phyloP scores from a whole-genome alignment of 768 basidiomycete genomes.

The Omphalotus guepiniiformis region DNA sequence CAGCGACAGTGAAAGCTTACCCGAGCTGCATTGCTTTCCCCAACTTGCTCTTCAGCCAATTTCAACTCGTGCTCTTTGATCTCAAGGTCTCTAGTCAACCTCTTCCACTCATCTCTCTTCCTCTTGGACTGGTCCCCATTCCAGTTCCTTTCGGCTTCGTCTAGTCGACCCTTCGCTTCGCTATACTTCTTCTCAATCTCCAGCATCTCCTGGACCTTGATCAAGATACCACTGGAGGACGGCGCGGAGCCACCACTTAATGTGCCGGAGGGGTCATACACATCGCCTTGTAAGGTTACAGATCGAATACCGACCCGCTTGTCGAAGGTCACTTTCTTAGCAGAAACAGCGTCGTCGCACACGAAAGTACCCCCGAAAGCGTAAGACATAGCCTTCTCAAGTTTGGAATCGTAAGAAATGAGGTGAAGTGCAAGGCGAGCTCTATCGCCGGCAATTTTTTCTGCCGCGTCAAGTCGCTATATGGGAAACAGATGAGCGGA shows the following conservation, averaged over 20 bases:
- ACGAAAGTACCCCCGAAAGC: conserved; percentile 93
- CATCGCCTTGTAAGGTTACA: conserved; percentile 91
- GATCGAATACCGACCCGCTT: conserved; percentile 64
- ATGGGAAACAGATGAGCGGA: not conserved
- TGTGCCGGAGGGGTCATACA: conserved; percentile 94
- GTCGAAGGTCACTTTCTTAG: conserved; percentile 84
- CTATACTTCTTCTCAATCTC: conserved; percentile 58
- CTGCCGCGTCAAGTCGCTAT: conserved; percentile 76
- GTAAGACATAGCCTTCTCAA: conserved; percentile 85
- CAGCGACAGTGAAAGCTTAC: conserved; percentile 34
- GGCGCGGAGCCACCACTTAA: conserved; percentile 90
- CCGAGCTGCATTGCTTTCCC: conserved; percentile 84
- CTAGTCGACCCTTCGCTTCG: conserved; percentile 44
- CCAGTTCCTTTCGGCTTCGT: conserved; percentile 45
- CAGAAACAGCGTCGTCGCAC: conserved; percentile 83
- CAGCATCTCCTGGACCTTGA: conserved; percentile 81
- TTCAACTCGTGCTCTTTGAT: conserved; percentile 86
- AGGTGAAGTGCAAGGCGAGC: conserved; percentile 87
- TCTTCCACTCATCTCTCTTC: conserved; percentile 59
- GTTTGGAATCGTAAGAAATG: conserved; percentile 76
- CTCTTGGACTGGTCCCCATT: conserved; percentile 40
- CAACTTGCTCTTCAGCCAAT: conserved; percentile 79
- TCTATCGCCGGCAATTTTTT: conserved; percentile 70
- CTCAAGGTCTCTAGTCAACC: conserved; percentile 64
- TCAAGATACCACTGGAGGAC: conserved; percentile 63